phyloP scores from a whole-genome alignment of 1,284 basidiomycete genomes.

The Lentinula novae-zelandiae region DNA sequence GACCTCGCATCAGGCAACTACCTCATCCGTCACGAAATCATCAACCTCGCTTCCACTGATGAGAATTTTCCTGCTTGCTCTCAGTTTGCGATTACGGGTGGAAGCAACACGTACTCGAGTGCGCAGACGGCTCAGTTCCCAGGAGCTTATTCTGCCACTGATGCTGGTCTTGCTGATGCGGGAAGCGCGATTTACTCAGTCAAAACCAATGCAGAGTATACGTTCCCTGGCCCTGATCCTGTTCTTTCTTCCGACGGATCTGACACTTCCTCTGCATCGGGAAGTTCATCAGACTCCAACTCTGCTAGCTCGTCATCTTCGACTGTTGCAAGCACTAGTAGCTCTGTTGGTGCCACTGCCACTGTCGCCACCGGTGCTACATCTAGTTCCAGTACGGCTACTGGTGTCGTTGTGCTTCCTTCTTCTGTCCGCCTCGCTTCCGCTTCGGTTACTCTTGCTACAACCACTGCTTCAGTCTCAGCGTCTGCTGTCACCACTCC shows the following conservation, averaged over 20 bases:
- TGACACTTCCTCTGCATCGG: neutral
- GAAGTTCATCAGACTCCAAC: neutral
- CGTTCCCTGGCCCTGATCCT: conserved; percentile 7
- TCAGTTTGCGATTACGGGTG: conserved; percentile 3
- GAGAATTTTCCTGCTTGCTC: conserved; percentile 6
- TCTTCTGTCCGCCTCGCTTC: neutral
- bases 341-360: neutral
- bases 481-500: neutral
- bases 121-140: conserved; percentile 1
- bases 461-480: neutral
- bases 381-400: no score
- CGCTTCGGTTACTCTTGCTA: neutral
- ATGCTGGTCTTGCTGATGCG: neutral
- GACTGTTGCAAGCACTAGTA: neutral
- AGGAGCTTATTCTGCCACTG: conserved; percentile 1
- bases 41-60: conserved; percentile 4
- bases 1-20: conserved; percentile 2
- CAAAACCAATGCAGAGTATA: conserved; percentile 1
- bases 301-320: neutral
- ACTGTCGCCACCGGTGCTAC: neutral
- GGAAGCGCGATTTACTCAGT: conserved; percentile 5
- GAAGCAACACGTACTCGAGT: conserved; percentile 3
- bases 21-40: conserved; percentile 4
- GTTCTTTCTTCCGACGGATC: neutral
- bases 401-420: neutral